Percentiles rank a stretch among this genome's conserved stretches.
Conservation (phyloP, 1,284 basidiomycete genomes). For the Meripilus lineatus region DNA sequence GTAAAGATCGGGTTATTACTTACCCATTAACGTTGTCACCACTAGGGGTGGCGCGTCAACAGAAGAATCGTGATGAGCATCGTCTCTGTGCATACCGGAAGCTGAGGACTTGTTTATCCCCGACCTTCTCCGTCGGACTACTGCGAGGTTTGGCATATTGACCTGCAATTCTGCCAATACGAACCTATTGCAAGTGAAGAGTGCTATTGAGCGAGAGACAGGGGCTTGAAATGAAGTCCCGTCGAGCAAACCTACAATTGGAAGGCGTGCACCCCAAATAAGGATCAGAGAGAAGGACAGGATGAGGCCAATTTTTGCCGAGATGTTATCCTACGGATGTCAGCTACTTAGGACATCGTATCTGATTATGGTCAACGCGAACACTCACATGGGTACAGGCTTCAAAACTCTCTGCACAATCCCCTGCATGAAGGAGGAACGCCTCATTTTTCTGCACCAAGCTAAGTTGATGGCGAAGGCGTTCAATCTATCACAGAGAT, state of each 20-base stretch:
- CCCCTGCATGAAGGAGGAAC: slow-evolving; percentile 94
- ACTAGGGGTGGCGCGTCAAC: slow-evolving; percentile 33
- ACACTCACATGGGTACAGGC: slow-evolving; percentile 77
- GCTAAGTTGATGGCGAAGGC: slow-evolving; percentile 74
- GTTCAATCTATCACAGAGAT: slow-evolving; percentile 65
- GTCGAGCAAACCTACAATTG: slow-evolving; percentile 58
- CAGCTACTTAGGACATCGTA: not conserved
- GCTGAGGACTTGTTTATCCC: slow-evolving; percentile 66
- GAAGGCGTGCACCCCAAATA: slow-evolving; percentile 88
- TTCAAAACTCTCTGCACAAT: slow-evolving; percentile 94
- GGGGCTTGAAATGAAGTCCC: not conserved
- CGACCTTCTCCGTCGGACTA: slow-evolving; percentile 78
- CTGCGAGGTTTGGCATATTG: slow-evolving; percentile 97
- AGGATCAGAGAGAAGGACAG: slow-evolving; percentile 94
- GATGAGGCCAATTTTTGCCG: slow-evolving; percentile 91
- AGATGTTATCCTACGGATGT: slow-evolving; percentile 74
- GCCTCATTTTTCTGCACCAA: slow-evolving; percentile 85
- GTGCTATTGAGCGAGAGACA: not conserved
- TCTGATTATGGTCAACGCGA: not conserved
- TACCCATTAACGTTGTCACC: slow-evolving; percentile 96
- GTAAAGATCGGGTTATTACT: slow-evolving; percentile 11
- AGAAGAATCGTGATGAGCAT: not conserved
- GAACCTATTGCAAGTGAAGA: slow-evolving; percentile 43
- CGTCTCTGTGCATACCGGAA: slow-evolving; percentile 54
- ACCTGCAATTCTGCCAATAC: slow-evolving; percentile 89